phyloP scores from a whole-genome alignment of 169 alveolate species.

The Miamiensis avidus region DNA sequence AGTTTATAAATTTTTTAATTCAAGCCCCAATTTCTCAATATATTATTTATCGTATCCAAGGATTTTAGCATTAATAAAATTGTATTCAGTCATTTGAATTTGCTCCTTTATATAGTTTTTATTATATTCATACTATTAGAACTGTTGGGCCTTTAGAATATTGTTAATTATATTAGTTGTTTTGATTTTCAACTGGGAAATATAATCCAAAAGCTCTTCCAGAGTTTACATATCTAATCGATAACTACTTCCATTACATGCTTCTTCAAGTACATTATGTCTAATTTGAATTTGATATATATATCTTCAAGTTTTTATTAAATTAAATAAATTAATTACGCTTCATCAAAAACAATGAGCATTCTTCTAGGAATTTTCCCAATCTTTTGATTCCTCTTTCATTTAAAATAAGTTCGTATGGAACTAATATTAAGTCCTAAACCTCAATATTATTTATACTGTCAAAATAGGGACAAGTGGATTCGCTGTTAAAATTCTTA shows the following conservation, averaged over 20 bases:
- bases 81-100: not conserved
- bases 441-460: not conserved
- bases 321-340: too few species aligned
- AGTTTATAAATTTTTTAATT: too few species aligned
- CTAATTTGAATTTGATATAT: too few species aligned
- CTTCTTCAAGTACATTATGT: not conserved
- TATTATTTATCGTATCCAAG: not conserved
- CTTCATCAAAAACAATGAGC: not conserved
- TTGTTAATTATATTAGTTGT: not conserved
- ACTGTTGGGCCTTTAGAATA: not conserved
- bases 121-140: not conserved
- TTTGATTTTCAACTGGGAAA: not conserved
- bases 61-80: not conserved
- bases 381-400: not conserved
- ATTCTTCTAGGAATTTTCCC: not conserved
- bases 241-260: not conserved
- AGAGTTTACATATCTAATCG: not conserved
- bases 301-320: too few species aligned
- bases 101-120: not conserved
- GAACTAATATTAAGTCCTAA: not conserved
- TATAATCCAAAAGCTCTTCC: too few species aligned
- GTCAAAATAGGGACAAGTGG: not conserved
- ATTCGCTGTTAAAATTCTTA: not conserved
- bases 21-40: not conserved
- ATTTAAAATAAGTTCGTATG: not conserved